A percentile compares a stretch with the other conserved stretches of the same genome.
Conservation (phyloP, 108 stramenopile genomes). For the Skeletonema tropicum region DNA sequence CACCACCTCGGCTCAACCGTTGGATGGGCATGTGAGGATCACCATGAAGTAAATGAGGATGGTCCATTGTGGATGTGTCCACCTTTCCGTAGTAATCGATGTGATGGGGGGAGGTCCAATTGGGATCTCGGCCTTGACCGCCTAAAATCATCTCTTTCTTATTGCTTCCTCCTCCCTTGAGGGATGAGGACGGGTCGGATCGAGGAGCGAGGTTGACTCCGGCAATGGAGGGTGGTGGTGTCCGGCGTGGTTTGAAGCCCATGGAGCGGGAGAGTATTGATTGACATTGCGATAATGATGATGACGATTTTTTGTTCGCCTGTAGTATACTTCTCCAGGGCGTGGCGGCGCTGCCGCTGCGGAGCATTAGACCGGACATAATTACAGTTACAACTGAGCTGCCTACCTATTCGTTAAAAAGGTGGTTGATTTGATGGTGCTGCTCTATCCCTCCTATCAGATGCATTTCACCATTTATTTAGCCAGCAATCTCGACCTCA, state of each 20-base stretch:
- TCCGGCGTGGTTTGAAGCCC: conserved; percentile 45
- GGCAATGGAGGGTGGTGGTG: conserved; percentile 39
- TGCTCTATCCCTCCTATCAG: neutral
- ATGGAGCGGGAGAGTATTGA: conserved; percentile 10
- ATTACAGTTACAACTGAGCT: neutral
- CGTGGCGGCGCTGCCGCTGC: neutral
- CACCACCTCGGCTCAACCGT: conserved; percentile 15
- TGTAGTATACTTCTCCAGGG: neutral
- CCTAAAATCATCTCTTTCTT: neutral
- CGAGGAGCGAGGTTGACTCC: conserved; percentile 39
- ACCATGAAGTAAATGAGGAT: conserved; percentile 38
- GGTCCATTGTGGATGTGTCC: conserved; percentile 30
- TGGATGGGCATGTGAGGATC: conserved; percentile 50
- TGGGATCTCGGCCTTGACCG: conserved; percentile 11
- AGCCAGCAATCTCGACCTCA: too few species aligned
- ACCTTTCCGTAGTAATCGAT: conserved; percentile 40
- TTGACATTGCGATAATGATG: neutral
- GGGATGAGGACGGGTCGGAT: conserved; percentile 19
- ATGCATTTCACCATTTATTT: neutral
- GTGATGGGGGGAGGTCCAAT: conserved; percentile 52
- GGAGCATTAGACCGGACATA: neutral
- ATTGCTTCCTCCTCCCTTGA: neutral
- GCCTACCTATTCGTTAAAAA: neutral
- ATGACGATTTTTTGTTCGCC: neutral
- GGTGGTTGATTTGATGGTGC: neutral